phyloP scores from a whole-genome alignment of 306 rosid species.

The Echinosophora koreensis region DNA sequence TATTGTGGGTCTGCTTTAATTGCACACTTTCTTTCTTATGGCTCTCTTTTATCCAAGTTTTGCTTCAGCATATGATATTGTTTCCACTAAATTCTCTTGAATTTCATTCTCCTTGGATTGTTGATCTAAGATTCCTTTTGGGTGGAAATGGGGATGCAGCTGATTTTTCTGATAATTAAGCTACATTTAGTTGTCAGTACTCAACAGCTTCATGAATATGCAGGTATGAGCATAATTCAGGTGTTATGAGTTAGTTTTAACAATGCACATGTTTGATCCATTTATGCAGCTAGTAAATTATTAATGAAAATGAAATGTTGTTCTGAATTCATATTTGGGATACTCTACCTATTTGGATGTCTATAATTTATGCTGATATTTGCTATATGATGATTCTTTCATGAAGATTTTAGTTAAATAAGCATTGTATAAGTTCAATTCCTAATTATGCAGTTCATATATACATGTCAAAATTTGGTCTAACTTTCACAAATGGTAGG shows the following conservation, averaged over 20 bases:
- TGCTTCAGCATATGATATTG: slow-evolving; percentile 49
- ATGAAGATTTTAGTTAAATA: too few species aligned
- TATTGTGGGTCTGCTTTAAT: slow-evolving; percentile 66
- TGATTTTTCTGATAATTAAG: slow-evolving; percentile 59
- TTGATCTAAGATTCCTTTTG: slow-evolving; percentile 47
- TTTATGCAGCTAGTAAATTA: not conserved
- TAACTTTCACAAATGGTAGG: too few species aligned
- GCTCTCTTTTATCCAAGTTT: slow-evolving; percentile 46
- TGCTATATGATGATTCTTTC: too few species aligned
- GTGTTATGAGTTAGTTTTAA: slow-evolving; percentile 36
- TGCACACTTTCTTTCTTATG: slow-evolving; percentile 26
- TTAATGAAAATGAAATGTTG: not conserved
- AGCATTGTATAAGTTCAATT: too few species aligned
- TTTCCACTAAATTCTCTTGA: slow-evolving; percentile 48
- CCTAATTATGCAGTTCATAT: too few species aligned
- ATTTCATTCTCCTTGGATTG: slow-evolving; percentile 41
- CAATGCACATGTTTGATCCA: slow-evolving; percentile 37
- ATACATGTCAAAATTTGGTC: too few species aligned
- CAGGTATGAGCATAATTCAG: slow-evolving; percentile 68
- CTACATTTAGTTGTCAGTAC: slow-evolving; percentile 56
- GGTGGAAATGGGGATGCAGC: slow-evolving; percentile 60
- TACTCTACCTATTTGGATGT: not conserved
- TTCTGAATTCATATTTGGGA: slow-evolving; percentile 39
- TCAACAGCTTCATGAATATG: slow-evolving; percentile 60
- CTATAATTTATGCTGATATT: too few species aligned